A percentile compares a stretch with the other conserved stretches of the same genome.
phyloP scores from a whole-genome alignment of 2,329 filamentous ascomycete genomes.

The Phoma sp. region DNA sequence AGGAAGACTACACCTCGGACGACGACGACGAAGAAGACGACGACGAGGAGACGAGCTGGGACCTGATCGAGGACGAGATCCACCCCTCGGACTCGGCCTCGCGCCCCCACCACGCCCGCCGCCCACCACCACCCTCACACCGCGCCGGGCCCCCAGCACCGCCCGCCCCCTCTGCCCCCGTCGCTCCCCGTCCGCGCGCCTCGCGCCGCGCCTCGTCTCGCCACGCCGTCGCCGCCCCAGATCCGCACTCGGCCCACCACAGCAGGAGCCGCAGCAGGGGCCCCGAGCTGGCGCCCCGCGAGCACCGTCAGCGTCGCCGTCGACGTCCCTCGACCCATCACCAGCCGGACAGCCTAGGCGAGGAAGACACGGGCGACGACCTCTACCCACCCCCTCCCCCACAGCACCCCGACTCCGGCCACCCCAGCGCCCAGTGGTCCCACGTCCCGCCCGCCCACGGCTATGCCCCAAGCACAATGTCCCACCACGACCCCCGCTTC shows the following conservation, averaged over 20 bases:
- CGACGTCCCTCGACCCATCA: slow-evolving; percentile 44
- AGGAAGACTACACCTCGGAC: slow-evolving; percentile 42
- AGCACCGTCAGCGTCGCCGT: slow-evolving; percentile 38
- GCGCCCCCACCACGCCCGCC: slow-evolving; percentile 41
- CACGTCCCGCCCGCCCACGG: slow-evolving; percentile 46
- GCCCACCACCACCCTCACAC: slow-evolving; percentile 35
- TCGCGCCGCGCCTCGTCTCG: slow-evolving; percentile 51
- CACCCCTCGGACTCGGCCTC: slow-evolving; percentile 59
- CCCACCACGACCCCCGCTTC: slow-evolving; percentile 40
- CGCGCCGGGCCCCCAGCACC: slow-evolving; percentile 31
- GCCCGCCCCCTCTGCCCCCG: slow-evolving; percentile 36
- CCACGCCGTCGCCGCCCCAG: slow-evolving; percentile 40
- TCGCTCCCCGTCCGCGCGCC: slow-evolving; percentile 46
- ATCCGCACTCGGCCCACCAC: slow-evolving; percentile 42
- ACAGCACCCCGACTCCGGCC: slow-evolving; percentile 39
- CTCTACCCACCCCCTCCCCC: slow-evolving; percentile 46
- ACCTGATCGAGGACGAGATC: slow-evolving; percentile 50
- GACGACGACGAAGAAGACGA: slow-evolving; percentile 37
- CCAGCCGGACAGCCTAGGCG: slow-evolving; percentile 4
- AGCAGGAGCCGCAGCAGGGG: slow-evolving; percentile 40
- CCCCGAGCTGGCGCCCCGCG: slow-evolving; percentile 32
- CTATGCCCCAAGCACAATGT: slow-evolving; percentile 49
- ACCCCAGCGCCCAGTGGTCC: slow-evolving; percentile 45
- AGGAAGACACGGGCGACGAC: slow-evolving; percentile 53
- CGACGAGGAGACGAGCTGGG: slow-evolving; percentile 29